These are phyloP conservation scores for Paecilomyces variotii DNA, from an alignment of 2,329 filamentous ascomycete species.

Conservation along the genomic window DNA sequence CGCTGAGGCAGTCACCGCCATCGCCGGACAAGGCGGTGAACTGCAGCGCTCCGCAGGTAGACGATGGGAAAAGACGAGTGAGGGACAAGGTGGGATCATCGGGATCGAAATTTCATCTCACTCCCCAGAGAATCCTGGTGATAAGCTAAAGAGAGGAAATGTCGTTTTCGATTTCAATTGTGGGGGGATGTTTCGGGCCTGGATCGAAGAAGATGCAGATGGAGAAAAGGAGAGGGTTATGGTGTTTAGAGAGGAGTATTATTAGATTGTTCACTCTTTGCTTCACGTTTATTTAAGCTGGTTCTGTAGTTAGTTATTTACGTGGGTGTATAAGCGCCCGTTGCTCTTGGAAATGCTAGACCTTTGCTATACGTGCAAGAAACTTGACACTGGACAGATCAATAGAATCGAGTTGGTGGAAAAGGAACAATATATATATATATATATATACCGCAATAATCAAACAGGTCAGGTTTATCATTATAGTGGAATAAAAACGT, in stretches of 20 bases:
- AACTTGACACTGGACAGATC: too few species aligned
- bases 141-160: constrained; percentile 27
- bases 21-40: constrained; percentile 65
- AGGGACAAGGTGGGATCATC: constrained; percentile 80
- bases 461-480: too few species aligned
- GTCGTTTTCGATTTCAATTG: constrained; percentile 77
- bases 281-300: background rate
- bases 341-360: too few species aligned
- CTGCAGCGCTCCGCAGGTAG: constrained; percentile 66
- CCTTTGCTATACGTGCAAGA: too few species aligned
- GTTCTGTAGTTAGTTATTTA: too few species aligned
- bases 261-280: constrained; percentile 2
- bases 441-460: too few species aligned
- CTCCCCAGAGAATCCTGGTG: background rate
- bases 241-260: constrained; percentile 37
- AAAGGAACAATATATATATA: too few species aligned
- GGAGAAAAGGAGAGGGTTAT: constrained; percentile 31
- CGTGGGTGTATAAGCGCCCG: background rate
- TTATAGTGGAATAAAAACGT: background rate
- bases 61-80: constrained; percentile 64
- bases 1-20: constrained; percentile 50
- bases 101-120: constrained; percentile 49
- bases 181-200: constrained; percentile 79
- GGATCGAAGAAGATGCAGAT: constrained; percentile 39
- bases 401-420: too few species aligned